phyloP scores from a whole-genome alignment of 495 filamentous ascomycete genomes.

The Neurospora hispaniola region DNA sequence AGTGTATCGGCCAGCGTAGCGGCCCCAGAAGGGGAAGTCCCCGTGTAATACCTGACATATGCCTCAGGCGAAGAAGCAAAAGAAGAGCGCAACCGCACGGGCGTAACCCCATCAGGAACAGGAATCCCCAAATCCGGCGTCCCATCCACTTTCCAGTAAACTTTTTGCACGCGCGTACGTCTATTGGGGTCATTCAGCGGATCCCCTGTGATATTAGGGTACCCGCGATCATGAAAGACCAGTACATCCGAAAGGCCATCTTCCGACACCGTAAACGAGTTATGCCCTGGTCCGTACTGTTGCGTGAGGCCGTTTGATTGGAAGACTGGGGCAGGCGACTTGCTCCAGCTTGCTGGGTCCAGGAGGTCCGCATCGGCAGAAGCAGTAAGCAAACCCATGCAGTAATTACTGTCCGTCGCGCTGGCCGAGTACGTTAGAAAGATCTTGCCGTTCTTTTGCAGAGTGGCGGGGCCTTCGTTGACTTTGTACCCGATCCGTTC shows the following conservation, averaged over 20 bases:
- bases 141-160: constrained; percentile 36
- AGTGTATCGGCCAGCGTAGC: constrained; percentile 8
- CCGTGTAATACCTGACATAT: constrained; percentile 5
- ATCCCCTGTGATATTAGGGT: constrained; percentile 26
- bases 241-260: constrained; percentile 39
- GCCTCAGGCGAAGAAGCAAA: not conserved
- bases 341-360: constrained; percentile 32
- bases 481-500: constrained; percentile 42
- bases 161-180: constrained; percentile 38
- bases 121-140: constrained; percentile 36
- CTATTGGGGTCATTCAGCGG: constrained; percentile 32
- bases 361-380: constrained; percentile 29
- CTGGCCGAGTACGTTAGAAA: constrained; percentile 42
- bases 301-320: constrained; percentile 21
- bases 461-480: constrained; percentile 44
- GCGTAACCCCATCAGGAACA: constrained; percentile 15
- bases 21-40: not conserved
- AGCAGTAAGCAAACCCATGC: constrained; percentile 38
- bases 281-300: constrained; percentile 45
- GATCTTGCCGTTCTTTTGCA: constrained; percentile 28
- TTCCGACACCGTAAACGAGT: constrained; percentile 39
- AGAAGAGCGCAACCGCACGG: constrained; percentile 5
- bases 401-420: constrained; percentile 34
- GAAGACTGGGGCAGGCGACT: constrained; percentile 20
- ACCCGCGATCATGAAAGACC: constrained; percentile 38